phyloP scores from a whole-genome alignment of 2,329 filamentous ascomycete genomes.

The Phaeosphaeria sp. region DNA sequence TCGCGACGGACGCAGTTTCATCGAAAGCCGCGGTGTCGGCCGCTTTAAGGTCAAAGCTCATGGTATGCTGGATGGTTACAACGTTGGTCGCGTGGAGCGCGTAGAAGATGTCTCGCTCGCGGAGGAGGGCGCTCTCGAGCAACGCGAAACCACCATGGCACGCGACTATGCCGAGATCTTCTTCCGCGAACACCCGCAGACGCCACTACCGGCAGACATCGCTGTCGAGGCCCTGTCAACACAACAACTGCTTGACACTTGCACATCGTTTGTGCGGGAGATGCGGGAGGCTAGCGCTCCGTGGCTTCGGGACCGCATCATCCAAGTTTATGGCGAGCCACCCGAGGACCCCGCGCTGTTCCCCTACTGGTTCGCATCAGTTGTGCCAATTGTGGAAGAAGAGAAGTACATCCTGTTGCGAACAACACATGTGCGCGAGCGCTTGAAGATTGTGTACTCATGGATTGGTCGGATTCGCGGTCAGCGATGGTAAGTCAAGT shows the following conservation, averaged over 20 bases:
- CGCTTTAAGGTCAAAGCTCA: conserved; percentile 76
- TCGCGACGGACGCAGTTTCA: conserved; percentile 79
- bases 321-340: conserved; percentile 77
- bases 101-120: conserved; percentile 82
- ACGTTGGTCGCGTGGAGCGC: conserved; percentile 75
- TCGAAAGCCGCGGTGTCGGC: conserved; percentile 78
- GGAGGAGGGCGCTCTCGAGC: conserved; percentile 80
- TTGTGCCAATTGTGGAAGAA: conserved; percentile 76
- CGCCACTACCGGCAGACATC: conserved; percentile 27
- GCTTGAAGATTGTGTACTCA: conserved; percentile 80
- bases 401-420: conserved; percentile 80
- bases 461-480: conserved; percentile 80
- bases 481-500: conserved; percentile 69
- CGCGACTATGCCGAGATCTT: conserved; percentile 44
- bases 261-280: conserved; percentile 70
- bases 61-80: conserved; percentile 75
- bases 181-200: conserved; percentile 43
- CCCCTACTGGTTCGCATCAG: conserved; percentile 89
- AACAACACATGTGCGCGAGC: conserved; percentile 77
- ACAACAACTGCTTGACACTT: conserved; percentile 70
- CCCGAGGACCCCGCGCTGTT: conserved; percentile 79
- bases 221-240: conserved; percentile 70
- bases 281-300: conserved; percentile 73
- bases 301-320: conserved; percentile 77
- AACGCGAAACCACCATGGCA: conserved; percentile 64